Base-by-base conservation (phyloP, 1,284 basidiomycete species). In the Ustilago bromivora region DNA sequence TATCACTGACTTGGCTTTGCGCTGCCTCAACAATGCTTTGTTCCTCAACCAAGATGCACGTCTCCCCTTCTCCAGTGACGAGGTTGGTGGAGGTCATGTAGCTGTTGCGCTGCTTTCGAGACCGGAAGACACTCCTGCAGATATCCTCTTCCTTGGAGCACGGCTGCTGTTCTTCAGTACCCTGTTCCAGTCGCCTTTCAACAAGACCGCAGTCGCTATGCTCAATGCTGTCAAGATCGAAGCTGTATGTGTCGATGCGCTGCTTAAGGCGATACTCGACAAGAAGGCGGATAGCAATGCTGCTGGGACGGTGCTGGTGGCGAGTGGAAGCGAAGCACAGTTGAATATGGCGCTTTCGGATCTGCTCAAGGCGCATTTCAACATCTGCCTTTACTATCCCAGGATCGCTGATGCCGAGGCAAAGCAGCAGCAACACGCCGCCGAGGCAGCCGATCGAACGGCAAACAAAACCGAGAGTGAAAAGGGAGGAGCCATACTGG, bases 21-120 rank as follows among this genome's bases (percentile, higher is more conserved):
- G 82, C 53, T 77, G 74, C 38, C 76, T 84, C 66, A 84, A 84
- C 71, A 84, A 84, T 57, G 78, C 72, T 2, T 71, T 84, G 36
- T 81, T 75, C 55, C 76, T 82, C 38, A 74, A 84, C 57, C 64
- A 82, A 52, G 46, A 61, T 31, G 61, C 71, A 3, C 49, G 81
- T 2, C 56, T 64, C 13, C 62, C 65, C 9, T 83, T 82, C 46
- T 70, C 67, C 13, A 61, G 64, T 51, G 67, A 73, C 41, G 70
- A 71, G 2, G 62, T 80, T 6, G 80, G 70, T 2, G 81, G 80
- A 15, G 76, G 78, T 1, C 62, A 68, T 32, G 66, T 62, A 4
- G 74, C 73, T 12, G 61, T 80, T 1, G 66, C 71, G 5, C 65
- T 79, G 17, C 74, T 79, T 34, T 59, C 68, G 0, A 51, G 64